phyloP scores from a whole-genome alignment of 176 grass and related monocot genomes.

The Thinopyrum elongatum region DNA sequence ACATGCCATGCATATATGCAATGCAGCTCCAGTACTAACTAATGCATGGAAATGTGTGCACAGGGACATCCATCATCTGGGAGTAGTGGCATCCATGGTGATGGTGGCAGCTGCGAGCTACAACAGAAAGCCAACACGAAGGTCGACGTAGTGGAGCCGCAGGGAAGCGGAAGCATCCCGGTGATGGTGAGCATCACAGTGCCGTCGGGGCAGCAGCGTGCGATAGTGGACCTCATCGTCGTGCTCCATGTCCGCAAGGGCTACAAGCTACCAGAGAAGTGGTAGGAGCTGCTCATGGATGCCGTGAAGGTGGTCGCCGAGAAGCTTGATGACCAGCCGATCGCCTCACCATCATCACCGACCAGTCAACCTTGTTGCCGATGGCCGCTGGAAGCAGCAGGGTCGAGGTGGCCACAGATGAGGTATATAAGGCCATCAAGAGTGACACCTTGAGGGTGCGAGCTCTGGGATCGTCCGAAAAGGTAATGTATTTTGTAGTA shows the following conservation, averaged over 20 bases:
- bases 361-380: too few species aligned
- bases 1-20: too few species aligned
- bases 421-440: too few species aligned
- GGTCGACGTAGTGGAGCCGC: background rate
- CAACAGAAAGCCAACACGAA: background rate
- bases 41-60: too few species aligned
- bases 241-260: background rate
- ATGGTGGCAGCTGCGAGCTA: background rate
- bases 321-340: background rate
- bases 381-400: too few species aligned
- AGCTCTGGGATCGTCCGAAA: too few species aligned
- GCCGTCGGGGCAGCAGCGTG: background rate
- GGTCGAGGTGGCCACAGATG: too few species aligned
- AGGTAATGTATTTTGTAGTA: too few species aligned
- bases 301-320: background rate
- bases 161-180: background rate
- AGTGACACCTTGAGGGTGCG: background rate
- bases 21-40: too few species aligned
- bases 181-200: constrained; percentile 8
- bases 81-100: too few species aligned
- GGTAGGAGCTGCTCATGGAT: background rate
- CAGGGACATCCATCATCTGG: too few species aligned
- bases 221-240: background rate
- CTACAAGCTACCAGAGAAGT: background rate
- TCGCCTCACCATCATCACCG: background rate